These are phyloP conservation scores for Saccharum officinarum DNA, from an alignment of 176 grass and related monocot species.

Conservation along the genomic window DNA sequence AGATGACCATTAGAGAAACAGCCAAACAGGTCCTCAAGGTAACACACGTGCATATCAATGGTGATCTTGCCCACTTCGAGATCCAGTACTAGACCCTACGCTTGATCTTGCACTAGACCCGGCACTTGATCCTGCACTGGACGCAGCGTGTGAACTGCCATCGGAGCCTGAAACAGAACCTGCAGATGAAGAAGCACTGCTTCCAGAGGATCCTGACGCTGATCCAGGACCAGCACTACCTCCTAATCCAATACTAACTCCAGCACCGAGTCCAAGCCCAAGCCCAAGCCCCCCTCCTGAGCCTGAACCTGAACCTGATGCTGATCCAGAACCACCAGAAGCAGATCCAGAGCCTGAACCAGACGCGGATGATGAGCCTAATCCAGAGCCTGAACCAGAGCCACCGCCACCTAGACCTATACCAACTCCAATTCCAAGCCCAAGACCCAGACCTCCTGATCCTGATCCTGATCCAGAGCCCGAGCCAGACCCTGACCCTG, in stretches of 20 bases:
- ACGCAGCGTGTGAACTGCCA: background rate
- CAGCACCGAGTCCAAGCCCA: conserved; percentile 13
- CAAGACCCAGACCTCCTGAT: too few species aligned
- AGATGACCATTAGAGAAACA: background rate
- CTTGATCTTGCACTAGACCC: background rate
- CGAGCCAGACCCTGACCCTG: too few species aligned
- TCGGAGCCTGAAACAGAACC: background rate
- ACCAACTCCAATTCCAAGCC: conserved; percentile 42
- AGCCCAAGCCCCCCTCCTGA: conserved; percentile 19
- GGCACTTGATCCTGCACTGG: background rate
- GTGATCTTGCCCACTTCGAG: background rate
- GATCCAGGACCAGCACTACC: background rate
- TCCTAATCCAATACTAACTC: conserved; percentile 5
- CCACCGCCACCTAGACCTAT: conserved; percentile 41
- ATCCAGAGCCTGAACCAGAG: background rate
- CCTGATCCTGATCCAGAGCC: conserved; percentile 32
- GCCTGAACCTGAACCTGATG: conserved; percentile 13
- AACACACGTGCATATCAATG: conserved; percentile 7
- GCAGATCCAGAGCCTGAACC: conserved; percentile 3
- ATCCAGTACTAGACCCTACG: background rate
- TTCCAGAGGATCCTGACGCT: background rate
- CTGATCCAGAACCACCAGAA: conserved; percentile 18
- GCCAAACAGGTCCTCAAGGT: background rate
- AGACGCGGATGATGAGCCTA: background rate
- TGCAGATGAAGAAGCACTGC: background rate